Evolutionary conservation across 768 basidiomycete species (phyloP).

Genomic region (Podaxis rugospora): DNA sequence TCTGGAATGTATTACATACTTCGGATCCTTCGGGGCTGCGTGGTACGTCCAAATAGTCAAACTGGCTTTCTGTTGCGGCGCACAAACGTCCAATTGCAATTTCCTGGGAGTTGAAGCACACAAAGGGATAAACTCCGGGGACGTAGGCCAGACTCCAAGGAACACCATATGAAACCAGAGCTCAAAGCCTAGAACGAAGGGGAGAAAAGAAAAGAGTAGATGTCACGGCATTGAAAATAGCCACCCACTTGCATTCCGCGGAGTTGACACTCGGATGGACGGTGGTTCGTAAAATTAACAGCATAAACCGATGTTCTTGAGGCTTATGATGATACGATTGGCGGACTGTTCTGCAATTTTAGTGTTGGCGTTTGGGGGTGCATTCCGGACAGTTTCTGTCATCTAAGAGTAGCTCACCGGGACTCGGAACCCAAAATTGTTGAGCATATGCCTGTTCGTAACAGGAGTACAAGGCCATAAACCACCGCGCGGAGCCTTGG

Average conservation of each 20-base stretch:
- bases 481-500: not conserved
- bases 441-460: not conserved
- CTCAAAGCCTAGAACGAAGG: not conserved
- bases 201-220: not conserved
- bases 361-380: not conserved
- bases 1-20: conserved; percentile 6
- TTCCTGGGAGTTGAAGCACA: conserved; percentile 6
- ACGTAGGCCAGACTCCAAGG: conserved; percentile 1
- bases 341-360: not conserved
- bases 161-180: not conserved
- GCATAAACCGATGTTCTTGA: not conserved
- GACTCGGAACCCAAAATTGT: conserved; percentile 4
- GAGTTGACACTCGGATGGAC: not conserved
- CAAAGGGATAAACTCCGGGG: conserved; percentile 3
- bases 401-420: conserved; percentile 9
- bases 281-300: conserved; percentile 1
- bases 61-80: conserved; percentile 9
- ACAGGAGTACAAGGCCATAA: not conserved
- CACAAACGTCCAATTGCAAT: not conserved
- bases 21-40: not conserved
- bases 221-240: not conserved
- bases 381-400: conserved; percentile 11
- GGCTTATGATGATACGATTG: not conserved
- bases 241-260: conserved; percentile 7
- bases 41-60: not conserved